Base-by-base conservation (phyloP, 306 rosid genomes). In the Coriaria nepalensis region DNA sequence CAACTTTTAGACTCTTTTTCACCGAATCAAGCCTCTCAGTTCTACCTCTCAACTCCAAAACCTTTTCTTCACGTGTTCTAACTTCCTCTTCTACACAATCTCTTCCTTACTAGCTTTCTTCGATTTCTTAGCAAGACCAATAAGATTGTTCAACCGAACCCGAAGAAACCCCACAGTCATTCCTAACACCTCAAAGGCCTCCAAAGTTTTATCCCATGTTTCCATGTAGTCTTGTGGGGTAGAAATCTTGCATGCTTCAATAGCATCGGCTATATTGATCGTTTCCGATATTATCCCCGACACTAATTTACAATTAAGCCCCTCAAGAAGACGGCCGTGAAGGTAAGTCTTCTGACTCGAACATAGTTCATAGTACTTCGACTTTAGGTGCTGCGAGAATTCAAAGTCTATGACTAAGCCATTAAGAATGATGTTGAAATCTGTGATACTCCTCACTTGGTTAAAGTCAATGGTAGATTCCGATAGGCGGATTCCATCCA, bases 291-390 rank as follows among this genome's bases (percentile, higher is more conserved):
- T 78, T 8, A 73, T 64, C 55, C 83, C 83, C 11, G 71, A 65
- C 5, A 57, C 65, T 7, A 82, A 62, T 41, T 59, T 60, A 43
- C 55, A 62, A 65, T 82, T 78, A 0, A 75, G 81, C 46, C 75
- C 75, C 39, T 41, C 71, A 6, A 82, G 60, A 37, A 75, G 68
- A 49, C 68, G 61, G 13, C 65, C 79, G 42, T 82, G 93, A 35
- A 78, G 87, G 56, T 65, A 72, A 13, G 70, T 38, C 36, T 60
- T 47, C 60, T 78, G 87, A 44, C 79, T 78, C 59, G 49, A 46
- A 40, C 87, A 82, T 5, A 82, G 73, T 38, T 75, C 75, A 7
- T 64, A 65, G 61, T 82, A 78, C 73, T 75, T 78, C 48, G 37
- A 42, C 50, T 40, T 40, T 4, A 56, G 7, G 61, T 62, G 36